Base-by-base conservation (phyloP, 306 rosid genomes). In the Ochetophila trinervis region DNA sequence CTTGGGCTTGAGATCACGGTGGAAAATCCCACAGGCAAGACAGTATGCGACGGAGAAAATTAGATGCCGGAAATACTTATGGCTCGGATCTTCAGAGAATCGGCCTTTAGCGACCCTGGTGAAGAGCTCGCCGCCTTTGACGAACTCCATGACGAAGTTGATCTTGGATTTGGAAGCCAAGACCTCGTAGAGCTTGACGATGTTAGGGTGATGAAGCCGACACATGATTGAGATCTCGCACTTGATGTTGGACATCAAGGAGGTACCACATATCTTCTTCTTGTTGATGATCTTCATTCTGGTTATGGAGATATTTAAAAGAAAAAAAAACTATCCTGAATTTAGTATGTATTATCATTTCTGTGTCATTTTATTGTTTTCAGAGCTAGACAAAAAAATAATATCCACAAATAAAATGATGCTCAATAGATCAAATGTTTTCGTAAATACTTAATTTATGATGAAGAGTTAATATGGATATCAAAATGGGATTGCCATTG, bases 1-100 rank as follows among this genome's bases (percentile, higher is more conserved):
- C 67, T 86, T 91, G 1, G 93, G 93, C n/a, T 89, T 89, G 40
- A 89, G 52, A 24, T 89, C 96, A 3, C 93, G 96, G 70, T 89
- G 93, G 72, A 70, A 89, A 6, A 89, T 72, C 3, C 93, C 93
- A 0, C 85, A 88, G 0, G 81, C 71, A 35, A 84, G 96, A 68
- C 96, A 86, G 71, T 76, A 89, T 0, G 86, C 83, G 1, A 89
- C 89, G 75, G 94, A 93, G 48, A 88, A 79, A 73, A 89, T 78
- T 0, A 89, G 58, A 51, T 89, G 91, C 65, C 77, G 91, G 58
- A 89, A 89, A 5, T 52, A 79, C 0, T 67, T 74, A 0, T 89
- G 73, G 48, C 86, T 74, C 12, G 76, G 80, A 60, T 83, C 81
- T 45, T 89, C 94, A 11, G 70, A 27, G 70, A 86, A 77, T 0